Conservation (phyloP, 257 asterid genomes). For the Mitragyna speciosa region DNA sequence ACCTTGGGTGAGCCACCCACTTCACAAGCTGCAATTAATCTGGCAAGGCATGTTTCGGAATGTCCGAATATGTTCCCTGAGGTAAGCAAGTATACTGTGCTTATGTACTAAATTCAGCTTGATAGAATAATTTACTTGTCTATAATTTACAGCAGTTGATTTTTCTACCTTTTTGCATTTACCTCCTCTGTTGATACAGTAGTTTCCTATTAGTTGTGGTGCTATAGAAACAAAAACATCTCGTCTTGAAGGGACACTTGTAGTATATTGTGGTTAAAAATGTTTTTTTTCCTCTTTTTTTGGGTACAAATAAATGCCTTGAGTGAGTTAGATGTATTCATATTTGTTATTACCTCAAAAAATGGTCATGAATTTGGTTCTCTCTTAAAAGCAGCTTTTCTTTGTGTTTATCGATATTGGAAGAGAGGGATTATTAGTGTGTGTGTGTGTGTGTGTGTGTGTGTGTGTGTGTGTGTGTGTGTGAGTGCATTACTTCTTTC, state of each 20-base stretch:
- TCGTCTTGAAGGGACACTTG: not conserved
- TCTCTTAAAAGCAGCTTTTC: not conserved
- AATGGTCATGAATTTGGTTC: not conserved
- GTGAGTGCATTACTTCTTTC: not conserved
- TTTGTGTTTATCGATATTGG: not conserved
- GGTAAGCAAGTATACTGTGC: slow-evolving; percentile 44
- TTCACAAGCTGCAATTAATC: slow-evolving; percentile 64
- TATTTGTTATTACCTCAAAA: not conserved
- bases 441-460: too few species aligned
- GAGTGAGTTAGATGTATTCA: not conserved
- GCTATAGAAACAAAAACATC: too few species aligned
- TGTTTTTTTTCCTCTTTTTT: not conserved
- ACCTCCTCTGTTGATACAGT: not conserved
- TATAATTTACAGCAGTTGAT: not conserved
- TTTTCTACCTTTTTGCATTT: not conserved
- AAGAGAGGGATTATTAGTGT: not conserved
- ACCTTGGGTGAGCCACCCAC: slow-evolving; percentile 74
- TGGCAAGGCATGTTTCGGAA: slow-evolving; percentile 79
- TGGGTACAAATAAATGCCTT: not conserved
- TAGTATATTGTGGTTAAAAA: not conserved
- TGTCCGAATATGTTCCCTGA: slow-evolving; percentile 83
- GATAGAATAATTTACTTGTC: not conserved
- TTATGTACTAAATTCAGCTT: slow-evolving; percentile 11
- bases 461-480: too few species aligned
- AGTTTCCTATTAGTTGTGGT: not conserved